Evolutionary conservation across 139 green algal species (phyloP).

Genomic region (Pleodorina starrii): DNA sequence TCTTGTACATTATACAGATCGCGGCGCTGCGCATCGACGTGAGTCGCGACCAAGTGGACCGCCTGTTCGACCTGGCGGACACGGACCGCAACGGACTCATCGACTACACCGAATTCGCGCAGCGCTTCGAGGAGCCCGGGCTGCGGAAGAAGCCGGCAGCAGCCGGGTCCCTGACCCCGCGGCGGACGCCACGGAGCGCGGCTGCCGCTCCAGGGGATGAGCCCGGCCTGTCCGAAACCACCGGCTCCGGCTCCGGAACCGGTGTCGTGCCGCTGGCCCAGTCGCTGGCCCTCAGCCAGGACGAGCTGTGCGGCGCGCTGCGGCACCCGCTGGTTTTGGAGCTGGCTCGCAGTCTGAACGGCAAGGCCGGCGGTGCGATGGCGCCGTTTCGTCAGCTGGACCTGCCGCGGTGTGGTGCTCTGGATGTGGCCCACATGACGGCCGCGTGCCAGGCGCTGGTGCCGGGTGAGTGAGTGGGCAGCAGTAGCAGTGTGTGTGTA

Average conservation of each 20-base stretch:
- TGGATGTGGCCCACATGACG: constrained; percentile 25
- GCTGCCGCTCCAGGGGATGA: too few relatives aligned
- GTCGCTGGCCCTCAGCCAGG: not conserved
- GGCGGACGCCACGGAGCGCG: too few relatives aligned
- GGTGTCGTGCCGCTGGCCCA: not conserved
- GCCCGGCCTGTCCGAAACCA: too few relatives aligned
- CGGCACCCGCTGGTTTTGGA: constrained; percentile 16
- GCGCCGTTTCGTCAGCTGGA: constrained; percentile 11
- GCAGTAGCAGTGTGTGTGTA: too few relatives aligned
- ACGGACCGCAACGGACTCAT: not conserved
- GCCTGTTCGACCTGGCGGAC: constrained; percentile 16
- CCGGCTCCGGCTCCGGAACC: not conserved
- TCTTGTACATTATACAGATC: constrained; percentile 17
- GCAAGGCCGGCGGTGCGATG: not conserved
- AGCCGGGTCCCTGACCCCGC: too few relatives aligned
- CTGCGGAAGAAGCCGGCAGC: not conserved
- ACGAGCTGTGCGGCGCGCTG: constrained; percentile 28
- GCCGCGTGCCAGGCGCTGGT: constrained; percentile 38
- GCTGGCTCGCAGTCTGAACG: constrained; percentile 40
- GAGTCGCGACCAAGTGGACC: not conserved
- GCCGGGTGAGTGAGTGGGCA: constrained; percentile 13
- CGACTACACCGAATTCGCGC: constrained; percentile 46
- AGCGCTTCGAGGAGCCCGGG: constrained; percentile 19
- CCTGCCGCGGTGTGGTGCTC: not conserved
- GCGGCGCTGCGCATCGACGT: constrained; percentile 16